A percentile compares a stretch with the other conserved stretches of the same genome.
These are phyloP conservation scores for Colletotrichum incanum DNA, from an alignment of 2,329 filamentous ascomycete species.

Conservation along the genomic window DNA sequence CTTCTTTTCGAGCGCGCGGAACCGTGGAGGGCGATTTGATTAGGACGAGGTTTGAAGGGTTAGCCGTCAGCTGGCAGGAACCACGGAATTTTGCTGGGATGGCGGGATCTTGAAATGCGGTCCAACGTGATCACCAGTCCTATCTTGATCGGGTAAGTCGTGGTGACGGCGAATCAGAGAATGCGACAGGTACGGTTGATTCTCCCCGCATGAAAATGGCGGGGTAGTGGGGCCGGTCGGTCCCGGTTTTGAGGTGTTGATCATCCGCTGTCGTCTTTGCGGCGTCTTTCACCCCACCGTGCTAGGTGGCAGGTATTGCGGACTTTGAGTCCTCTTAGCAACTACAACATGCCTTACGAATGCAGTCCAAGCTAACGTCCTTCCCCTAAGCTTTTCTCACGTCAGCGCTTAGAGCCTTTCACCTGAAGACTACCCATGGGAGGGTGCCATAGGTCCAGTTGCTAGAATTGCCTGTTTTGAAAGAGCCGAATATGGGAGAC, in stretches of 20 bases:
- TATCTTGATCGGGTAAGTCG: conserved; percentile 37
- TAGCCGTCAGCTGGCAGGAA: neutral
- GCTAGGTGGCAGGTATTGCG: neutral
- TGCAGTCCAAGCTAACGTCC: neutral
- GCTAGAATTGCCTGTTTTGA: no score
- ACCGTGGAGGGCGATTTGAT: neutral
- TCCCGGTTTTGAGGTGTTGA: neutral
- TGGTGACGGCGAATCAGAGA: conserved; percentile 31
- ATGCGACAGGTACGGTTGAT: neutral
- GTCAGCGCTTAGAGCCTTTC: conserved; percentile 19
- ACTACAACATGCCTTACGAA: neutral
- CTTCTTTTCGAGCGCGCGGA: neutral
- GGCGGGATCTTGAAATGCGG: neutral
- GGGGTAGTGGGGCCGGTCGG: conserved; percentile 25
- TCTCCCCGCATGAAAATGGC: conserved; percentile 30
- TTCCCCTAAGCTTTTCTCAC: conserved; percentile 2
- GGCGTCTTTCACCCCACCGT: neutral
- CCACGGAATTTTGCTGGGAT: neutral
- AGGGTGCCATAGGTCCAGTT: neutral
- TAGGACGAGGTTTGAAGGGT: neutral
- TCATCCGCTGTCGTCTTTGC: neutral
- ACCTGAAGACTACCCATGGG: no score
- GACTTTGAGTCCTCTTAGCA: neutral
- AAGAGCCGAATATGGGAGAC: neutral
- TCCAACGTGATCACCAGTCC: conserved; percentile 2